phyloP scores from a whole-genome alignment of 768 basidiomycete species.

The Kwoniella pini region DNA sequence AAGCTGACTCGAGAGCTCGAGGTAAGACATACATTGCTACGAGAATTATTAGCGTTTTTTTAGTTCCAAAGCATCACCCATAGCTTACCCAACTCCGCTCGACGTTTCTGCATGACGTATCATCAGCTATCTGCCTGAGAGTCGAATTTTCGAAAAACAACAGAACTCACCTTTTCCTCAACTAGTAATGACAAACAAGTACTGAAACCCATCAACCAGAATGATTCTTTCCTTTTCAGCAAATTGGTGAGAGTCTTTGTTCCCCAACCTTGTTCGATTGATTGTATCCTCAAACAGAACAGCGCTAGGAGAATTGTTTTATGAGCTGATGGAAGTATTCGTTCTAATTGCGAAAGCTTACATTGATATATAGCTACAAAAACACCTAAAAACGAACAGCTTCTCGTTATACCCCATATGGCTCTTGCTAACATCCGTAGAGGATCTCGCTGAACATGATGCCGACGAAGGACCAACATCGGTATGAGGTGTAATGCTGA shows the following conservation, averaged over 20 bases:
- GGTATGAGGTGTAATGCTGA: conserved; percentile 89
- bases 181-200: conserved; percentile 77
- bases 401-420: conserved; percentile 71
- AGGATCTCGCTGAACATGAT: conserved; percentile 67
- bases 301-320: conserved; percentile 20
- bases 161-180: conserved; percentile 66
- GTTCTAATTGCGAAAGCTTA: conserved; percentile 54
- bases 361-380: conserved; percentile 83
- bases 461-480: conserved; percentile 75
- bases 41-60: not conserved
- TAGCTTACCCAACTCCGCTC: conserved; percentile 90
- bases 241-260: conserved; percentile 59
- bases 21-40: conserved; percentile 62
- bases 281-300: conserved; percentile 36
- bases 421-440: conserved; percentile 66
- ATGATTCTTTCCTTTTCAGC: conserved; percentile 69
- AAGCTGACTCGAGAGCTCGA: conserved; percentile 85
- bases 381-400: conserved; percentile 80
- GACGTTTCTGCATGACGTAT: conserved; percentile 59
- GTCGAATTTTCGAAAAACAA: not conserved
- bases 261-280: conserved; percentile 21
- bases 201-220: conserved; percentile 71
- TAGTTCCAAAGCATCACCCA: too few relatives aligned
- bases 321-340: not conserved
- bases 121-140: not conserved